Evolutionary conservation across 1,139 yeast species (phyloP), one percentile per base, ranked within the genome.

Genomic region (Hanseniaspora sp.): DNA sequence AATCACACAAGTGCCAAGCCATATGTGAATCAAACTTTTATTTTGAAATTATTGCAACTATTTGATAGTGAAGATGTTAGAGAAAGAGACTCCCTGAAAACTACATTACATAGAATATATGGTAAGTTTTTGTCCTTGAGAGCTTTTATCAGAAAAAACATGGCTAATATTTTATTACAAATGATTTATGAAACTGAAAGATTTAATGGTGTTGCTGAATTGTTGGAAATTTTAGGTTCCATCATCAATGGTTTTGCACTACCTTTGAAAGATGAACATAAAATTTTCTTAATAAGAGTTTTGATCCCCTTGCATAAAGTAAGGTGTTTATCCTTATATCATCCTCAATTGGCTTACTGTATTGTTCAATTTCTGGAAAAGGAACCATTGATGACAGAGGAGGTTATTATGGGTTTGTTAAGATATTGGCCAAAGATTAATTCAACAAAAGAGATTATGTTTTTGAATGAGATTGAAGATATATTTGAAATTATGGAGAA

Each of bases 361-460:
- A 86, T 94, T 55, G 95, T 94, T 15, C 99, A 92, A 71, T 92
- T 92, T 68, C 74, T 92, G 63, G 98, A 92, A 63, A 92, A 92
- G 68, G 98, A 92, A 67, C 95, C 96, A 1, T 62, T 79, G 13
- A 74, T 92, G 62, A 92, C 97, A 1, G 97, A 90, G 68, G 97
- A 90, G 67, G 97, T 92, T 30, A 80, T 92, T 37, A 83, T 87
- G 86, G 96, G 96, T 1, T 73, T 92, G 56, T 72, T 92, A 62
- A 78, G 95, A 64, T 94, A 82, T 70, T 92, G 99, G 99, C 99
- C 99, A 52, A 94, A 94, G 69, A 84, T 86, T 55, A 88, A 88
- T 65, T 82, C 95, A 46, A 95, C 96, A 23, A 92, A 92, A 67
- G 98, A 94, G 70, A 88, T 94, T 47, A 83, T 92, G 92, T 92